Conservation (phyloP, 2,329 filamentous ascomycete genomes). For the Pseudopyricularia javanii region DNA sequence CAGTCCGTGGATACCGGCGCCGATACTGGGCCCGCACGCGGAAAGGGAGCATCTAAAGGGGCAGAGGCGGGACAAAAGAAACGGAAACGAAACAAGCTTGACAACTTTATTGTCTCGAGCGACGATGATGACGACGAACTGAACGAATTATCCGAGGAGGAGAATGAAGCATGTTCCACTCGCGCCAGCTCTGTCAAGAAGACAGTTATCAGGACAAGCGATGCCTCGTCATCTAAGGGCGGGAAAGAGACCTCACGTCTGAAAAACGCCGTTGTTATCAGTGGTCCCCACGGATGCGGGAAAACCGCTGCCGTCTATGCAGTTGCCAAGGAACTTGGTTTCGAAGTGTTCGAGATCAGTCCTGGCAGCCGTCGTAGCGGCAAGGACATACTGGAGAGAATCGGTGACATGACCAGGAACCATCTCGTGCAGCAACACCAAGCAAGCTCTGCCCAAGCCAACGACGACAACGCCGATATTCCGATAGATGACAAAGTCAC, state of each 20-base stretch:
- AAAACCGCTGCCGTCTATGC: slow-evolving; percentile 92
- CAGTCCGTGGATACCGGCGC: slow-evolving; percentile 58
- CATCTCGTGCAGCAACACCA: slow-evolving; percentile 60
- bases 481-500: slow-evolving; percentile 32
- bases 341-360: slow-evolving; percentile 93
- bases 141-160: slow-evolving; percentile 53
- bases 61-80: slow-evolving; percentile 38
- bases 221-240: slow-evolving; percentile 16
- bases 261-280: slow-evolving; percentile 73
- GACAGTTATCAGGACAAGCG: slow-evolving; percentile 38
- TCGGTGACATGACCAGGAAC: slow-evolving; percentile 95
- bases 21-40: slow-evolving; percentile 18
- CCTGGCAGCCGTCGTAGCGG: slow-evolving; percentile 71
- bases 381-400: slow-evolving; percentile 79
- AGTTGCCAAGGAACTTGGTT: slow-evolving; percentile 80
- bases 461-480: slow-evolving; percentile 14
- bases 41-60: slow-evolving; percentile 14
- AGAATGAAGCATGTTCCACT: slow-evolving; percentile 31
- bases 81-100: slow-evolving; percentile 60
- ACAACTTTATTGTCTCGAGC: slow-evolving; percentile 69
- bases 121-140: slow-evolving; percentile 63
- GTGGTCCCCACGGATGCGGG: slow-evolving; percentile 78
- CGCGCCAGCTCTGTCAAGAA: slow-evolving; percentile 29
- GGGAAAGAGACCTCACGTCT: slow-evolving; percentile 34
- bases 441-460: slow-evolving; percentile 12